Base-by-base conservation (phyloP, 768 basidiomycete genomes). In the Boletus sp. region DNA sequence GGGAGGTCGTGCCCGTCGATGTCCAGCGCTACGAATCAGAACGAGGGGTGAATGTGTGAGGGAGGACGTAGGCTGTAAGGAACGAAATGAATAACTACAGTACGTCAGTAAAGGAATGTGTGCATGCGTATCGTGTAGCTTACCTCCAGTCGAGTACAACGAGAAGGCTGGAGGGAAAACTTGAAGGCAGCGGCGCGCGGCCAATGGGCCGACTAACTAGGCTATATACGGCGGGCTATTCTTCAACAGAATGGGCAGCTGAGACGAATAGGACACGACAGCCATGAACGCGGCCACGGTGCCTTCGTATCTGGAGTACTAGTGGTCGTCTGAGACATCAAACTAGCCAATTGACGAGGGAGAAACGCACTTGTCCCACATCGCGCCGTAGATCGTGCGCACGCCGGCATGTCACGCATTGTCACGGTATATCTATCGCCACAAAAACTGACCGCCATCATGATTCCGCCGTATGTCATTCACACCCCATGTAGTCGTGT, bases 341-440 rank as follows among this genome's bases (percentile, higher is more conserved):
- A 2, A 7, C 8, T 0, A 10, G 24, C 42, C 30, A n/a, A 20
- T 15, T 24, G 18, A 49, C 7, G 11, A 47, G 17, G 17, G 11
- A 42, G n/a, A 18, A 5, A 72, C 76, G 58, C 56, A 79, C 86
- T 92, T 90, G 64, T 93, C 91, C 89, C 91, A 92, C 90, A 92
- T 92, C 7, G 89, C 89, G 24, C 87, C 86, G 59, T 92, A 92
- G 52, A 92, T 80, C 7, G 74, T 85, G 18, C 83, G 80, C 7
- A 81, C 84, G 29, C 87, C 84, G 29, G 80, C 78, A 45, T 78
- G 75, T 29, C 79, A 80, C 12, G 83, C 86, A 64, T 92, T 86
- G 74, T 24, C 24, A 24, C 24, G 3, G 3, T 79, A 83, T 6
- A 93, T 75, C 67, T 93, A 90, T 54, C 83, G 77, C 88, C 90